Percentiles rank a stretch among this genome's conserved stretches.
These are phyloP conservation scores for Chlorella variabilis DNA, from an alignment of 163 green algal genomes.

Conservation along the genomic window DNA sequence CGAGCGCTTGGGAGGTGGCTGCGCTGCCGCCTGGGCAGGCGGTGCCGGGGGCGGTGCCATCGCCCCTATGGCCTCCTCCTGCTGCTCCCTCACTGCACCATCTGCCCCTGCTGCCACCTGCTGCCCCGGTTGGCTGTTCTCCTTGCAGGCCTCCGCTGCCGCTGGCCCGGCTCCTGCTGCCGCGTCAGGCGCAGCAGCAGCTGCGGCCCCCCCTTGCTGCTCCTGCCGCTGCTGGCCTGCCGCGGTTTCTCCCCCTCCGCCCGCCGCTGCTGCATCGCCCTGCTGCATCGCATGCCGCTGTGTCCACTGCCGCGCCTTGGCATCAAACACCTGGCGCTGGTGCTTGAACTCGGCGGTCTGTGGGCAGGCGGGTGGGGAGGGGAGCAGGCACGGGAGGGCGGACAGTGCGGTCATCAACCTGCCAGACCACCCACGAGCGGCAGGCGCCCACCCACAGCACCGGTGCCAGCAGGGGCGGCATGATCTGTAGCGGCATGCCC, in stretches of 20 bases:
- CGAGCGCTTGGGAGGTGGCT: conserved; percentile 7
- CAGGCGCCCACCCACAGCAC: too few relatives aligned
- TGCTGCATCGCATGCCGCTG: conserved; percentile 34
- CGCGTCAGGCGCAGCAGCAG: background rate
- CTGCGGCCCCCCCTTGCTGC: background rate
- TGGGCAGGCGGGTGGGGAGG: background rate
- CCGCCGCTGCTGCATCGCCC: background rate
- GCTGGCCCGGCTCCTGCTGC: background rate
- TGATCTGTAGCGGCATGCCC: too few relatives aligned
- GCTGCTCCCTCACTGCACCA: too few relatives aligned
- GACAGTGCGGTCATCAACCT: too few relatives aligned
- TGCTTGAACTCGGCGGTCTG: conserved; percentile 45
- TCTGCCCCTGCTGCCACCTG: too few relatives aligned
- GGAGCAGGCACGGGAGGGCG: background rate
- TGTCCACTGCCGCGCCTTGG: conserved; percentile 45
- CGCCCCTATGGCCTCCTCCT: background rate
- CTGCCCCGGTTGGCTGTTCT: conserved; percentile 18
- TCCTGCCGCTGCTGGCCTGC: background rate
- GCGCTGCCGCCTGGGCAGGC: background rate
- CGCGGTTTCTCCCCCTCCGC: background rate
- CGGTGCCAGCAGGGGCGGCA: too few relatives aligned
- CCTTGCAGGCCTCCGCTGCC: background rate
- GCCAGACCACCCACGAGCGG: too few relatives aligned
- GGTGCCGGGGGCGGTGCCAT: background rate
- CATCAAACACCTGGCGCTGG: conserved; percentile 40